phyloP scores from a whole-genome alignment of 768 basidiomycete species.

The Chiua virens region DNA sequence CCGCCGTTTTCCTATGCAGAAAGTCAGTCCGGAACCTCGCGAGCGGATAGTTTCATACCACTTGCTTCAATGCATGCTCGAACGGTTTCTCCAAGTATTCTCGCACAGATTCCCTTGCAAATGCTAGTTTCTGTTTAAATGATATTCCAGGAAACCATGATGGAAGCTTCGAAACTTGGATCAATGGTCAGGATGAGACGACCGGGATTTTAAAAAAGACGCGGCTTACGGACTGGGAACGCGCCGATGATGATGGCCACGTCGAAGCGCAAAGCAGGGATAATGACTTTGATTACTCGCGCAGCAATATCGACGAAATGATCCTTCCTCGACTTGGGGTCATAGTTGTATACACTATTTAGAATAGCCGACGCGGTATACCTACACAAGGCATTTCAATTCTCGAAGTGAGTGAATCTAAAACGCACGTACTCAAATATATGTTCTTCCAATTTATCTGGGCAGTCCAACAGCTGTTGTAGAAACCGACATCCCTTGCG shows the following conservation, averaged over 20 bases:
- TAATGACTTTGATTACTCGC: neutral
- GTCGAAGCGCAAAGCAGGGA: neutral
- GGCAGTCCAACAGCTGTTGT: neutral
- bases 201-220: neutral
- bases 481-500: slow-evolving; percentile 4
- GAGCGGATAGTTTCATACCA: neutral
- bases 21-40: neutral
- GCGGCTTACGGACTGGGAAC: slow-evolving; percentile 1
- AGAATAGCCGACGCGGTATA: slow-evolving; percentile 4
- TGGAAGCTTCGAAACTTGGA: neutral
- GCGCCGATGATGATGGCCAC: neutral
- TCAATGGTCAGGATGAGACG: no score
- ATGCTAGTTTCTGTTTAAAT: slow-evolving; percentile 4
- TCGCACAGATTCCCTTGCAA: neutral
- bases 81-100: slow-evolving; percentile 7
- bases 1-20: neutral
- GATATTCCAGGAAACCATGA: slow-evolving; percentile 17
- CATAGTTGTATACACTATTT: slow-evolving; percentile 6
- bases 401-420: no score
- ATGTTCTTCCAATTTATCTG: neutral
- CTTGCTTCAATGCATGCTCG: slow-evolving; percentile 1
- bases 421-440: slow-evolving; percentile 11
- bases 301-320: neutral
- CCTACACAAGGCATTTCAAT: neutral
- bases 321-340: slow-evolving; percentile 1